Evolutionary conservation across 306 rosid genomes (phyloP).

Genomic region (Pyrus communis): DNA sequence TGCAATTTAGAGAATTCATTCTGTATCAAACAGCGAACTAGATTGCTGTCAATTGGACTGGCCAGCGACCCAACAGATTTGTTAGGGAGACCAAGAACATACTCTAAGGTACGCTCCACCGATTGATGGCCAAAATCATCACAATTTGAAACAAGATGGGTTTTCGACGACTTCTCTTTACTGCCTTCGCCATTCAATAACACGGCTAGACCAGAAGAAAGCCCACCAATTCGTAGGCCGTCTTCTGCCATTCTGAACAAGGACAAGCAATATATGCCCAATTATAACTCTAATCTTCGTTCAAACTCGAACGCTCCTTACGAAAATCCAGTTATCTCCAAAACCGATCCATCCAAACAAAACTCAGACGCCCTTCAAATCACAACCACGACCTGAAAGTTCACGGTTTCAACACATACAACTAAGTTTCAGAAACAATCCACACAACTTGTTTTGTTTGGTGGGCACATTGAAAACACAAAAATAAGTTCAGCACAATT

Average conservation of each 20-base stretch:
- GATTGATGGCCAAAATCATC: conserved; percentile 76
- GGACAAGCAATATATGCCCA: conserved; percentile 29
- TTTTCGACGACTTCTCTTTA: conserved; percentile 45
- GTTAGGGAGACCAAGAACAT: conserved; percentile 76
- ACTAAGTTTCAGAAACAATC: conserved; percentile 9
- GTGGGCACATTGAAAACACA: not conserved
- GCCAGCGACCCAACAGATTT: conserved; percentile 52
- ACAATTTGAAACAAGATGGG: conserved; percentile 65
- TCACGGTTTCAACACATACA: not conserved
- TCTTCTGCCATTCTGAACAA: conserved; percentile 63
- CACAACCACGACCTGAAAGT: conserved; percentile 29
- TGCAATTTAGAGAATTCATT: conserved; percentile 41
- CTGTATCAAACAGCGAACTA: conserved; percentile 44
- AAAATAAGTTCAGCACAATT: conserved; percentile 6
- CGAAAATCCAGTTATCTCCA: not conserved
- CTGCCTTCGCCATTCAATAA: conserved; percentile 56
- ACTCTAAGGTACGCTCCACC: conserved; percentile 80
- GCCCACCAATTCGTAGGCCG: conserved; percentile 66
- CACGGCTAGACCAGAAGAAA: conserved; percentile 90
- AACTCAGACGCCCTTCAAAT: conserved; percentile 19
- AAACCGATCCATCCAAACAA: conserved; percentile 11
- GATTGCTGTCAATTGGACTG: conserved; percentile 41
- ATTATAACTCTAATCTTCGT: conserved; percentile 13
- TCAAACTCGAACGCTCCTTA: conserved; percentile 20
- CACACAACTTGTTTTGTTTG: not conserved